phyloP scores from a whole-genome alignment of 2,329 filamentous ascomycete genomes.

The Gaeumannomyces sp. region DNA sequence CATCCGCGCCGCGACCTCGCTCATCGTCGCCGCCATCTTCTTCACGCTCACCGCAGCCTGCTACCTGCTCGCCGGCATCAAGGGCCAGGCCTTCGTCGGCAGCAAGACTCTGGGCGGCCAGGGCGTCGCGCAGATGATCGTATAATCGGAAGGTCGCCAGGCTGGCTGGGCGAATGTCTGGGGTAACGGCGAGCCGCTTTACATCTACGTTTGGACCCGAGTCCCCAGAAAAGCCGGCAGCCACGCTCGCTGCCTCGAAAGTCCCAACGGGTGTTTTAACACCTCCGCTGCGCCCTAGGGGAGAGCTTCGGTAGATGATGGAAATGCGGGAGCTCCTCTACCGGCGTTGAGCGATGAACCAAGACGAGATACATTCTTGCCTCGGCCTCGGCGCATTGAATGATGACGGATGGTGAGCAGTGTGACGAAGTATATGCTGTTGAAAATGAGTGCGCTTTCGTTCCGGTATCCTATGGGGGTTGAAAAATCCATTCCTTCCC shows the following conservation, averaged over 20 bases:
- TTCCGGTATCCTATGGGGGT: not conserved
- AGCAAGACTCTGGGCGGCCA: slow-evolving; percentile 95
- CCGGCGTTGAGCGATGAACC: not conserved
- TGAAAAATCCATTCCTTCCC: not conserved
- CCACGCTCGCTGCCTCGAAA: not conserved
- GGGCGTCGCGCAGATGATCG: slow-evolving; percentile 96
- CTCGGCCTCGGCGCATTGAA: not conserved
- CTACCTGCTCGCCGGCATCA: slow-evolving; percentile 73
- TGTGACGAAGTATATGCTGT: not conserved
- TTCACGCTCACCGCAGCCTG: slow-evolving; percentile 70
- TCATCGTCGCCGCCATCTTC: slow-evolving; percentile 83
- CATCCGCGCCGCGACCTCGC: slow-evolving; percentile 54
- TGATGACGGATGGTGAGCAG: not conserved
- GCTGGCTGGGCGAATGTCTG: too few relatives aligned
- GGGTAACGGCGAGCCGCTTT: not conserved
- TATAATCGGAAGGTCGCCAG: slow-evolving; percentile 44
- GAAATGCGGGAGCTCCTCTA: not conserved
- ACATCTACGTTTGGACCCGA: not conserved
- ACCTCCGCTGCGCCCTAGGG: not conserved
- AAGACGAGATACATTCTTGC: not conserved
- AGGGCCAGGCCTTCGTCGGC: slow-evolving; percentile 78
- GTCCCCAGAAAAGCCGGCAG: not conserved
- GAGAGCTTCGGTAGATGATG: not conserved
- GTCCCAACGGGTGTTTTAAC: not conserved
- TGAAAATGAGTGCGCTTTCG: not conserved